A percentile compares a stretch with the other conserved stretches of the same genome.
Conservation (phyloP, 768 basidiomycete species). For the Stropharia rugosoannulata region DNA sequence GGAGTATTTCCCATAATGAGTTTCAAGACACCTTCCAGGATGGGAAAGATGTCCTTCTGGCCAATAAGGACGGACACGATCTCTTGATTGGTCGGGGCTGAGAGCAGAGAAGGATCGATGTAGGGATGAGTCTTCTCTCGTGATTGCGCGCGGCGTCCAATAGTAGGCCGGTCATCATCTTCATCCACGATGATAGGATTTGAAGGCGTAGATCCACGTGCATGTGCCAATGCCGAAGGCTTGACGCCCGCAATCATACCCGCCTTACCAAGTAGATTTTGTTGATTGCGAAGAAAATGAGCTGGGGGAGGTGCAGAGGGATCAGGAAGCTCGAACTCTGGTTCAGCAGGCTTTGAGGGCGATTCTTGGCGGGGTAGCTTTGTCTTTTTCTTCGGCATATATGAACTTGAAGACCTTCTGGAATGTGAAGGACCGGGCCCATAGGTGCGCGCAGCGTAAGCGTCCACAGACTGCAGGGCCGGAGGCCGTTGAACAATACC, state of each 20-base stretch:
- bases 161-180: constrained; percentile 38
- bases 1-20: constrained; percentile 40
- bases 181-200: constrained; percentile 78
- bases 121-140: constrained; percentile 16
- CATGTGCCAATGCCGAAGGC: constrained; percentile 48
- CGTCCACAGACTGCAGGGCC: constrained; percentile 19
- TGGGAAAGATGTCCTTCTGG: constrained; percentile 66
- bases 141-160: constrained; percentile 19
- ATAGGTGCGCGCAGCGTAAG: not conserved
- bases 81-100: constrained; percentile 54
- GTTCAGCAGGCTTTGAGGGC: constrained; percentile 47
- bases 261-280: constrained; percentile 68
- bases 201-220: constrained; percentile 50
- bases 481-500: constrained; percentile 38
- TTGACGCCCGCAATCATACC: constrained; percentile 69
- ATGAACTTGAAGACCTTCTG: not conserved
- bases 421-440: not conserved
- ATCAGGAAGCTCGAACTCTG: constrained; percentile 62
- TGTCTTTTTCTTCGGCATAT: constrained; percentile 29
- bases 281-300: constrained; percentile 73
- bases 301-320: constrained; percentile 59
- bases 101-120: constrained; percentile 42
- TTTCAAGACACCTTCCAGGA: constrained; percentile 61
- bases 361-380: constrained; percentile 29
- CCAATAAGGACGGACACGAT: constrained; percentile 57